A percentile compares a stretch with the other conserved stretches of the same genome.
Conservation (phyloP, 1,284 basidiomycete species). For the Trametes sp. region DNA sequence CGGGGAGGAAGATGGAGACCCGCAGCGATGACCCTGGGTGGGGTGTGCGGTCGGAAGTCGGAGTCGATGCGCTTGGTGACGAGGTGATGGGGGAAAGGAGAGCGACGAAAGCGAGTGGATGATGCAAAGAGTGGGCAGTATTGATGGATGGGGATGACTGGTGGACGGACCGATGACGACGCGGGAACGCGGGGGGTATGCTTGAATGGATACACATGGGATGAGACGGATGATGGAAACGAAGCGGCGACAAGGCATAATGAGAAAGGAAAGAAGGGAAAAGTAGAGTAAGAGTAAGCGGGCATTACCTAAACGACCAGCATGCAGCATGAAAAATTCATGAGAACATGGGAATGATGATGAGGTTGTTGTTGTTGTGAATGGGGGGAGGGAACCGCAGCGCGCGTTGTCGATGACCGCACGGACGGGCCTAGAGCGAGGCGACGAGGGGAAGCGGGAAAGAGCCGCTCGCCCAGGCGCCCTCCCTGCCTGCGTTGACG, state of each 20-base stretch:
- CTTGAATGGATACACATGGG: slow-evolving; percentile 7
- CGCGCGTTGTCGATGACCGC: not conserved
- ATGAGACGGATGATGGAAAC: not conserved
- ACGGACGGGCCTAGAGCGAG: not conserved
- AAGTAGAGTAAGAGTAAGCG: not conserved
- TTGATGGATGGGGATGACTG: not conserved
- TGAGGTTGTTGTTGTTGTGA: too few species aligned
- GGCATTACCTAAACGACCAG: not conserved
- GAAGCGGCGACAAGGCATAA: not conserved
- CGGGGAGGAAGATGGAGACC: not conserved
- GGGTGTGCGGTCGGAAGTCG: not conserved
- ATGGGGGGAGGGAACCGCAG: too few species aligned
- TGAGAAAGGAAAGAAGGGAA: not conserved
- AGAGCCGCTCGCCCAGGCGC: not conserved
- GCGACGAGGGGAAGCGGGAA: too few species aligned
- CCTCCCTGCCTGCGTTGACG: too few species aligned
- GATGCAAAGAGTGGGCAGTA: slow-evolving; percentile 7
- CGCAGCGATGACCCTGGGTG: not conserved
- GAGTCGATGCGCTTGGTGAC: too few species aligned
- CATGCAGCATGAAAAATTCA: not conserved
- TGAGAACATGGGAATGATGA: not conserved
- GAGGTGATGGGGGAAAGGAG: not conserved
- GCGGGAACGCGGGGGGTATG: slow-evolving; percentile 1
- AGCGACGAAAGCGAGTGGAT: slow-evolving; percentile 17
- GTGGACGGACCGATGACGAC: not conserved